Conservation (phyloP, 345 rosid genomes). For the Camelina sativa region DNA sequence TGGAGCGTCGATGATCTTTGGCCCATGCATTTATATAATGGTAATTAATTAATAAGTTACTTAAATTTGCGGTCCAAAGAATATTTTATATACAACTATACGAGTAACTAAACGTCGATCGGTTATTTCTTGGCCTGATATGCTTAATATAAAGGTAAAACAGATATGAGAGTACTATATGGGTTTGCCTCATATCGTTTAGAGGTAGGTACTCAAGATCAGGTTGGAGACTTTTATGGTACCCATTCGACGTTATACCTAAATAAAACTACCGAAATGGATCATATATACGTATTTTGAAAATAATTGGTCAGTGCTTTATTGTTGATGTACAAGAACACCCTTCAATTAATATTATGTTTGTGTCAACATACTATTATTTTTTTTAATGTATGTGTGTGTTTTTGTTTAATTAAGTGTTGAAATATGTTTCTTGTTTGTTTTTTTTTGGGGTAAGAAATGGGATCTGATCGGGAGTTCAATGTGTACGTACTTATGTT, state of each 20-base stretch:
- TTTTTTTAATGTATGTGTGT: neutral
- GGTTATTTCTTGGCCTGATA: neutral
- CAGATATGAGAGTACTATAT: conserved; percentile 5
- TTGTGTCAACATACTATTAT: neutral
- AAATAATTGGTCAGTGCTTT: neutral
- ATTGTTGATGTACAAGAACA: neutral
- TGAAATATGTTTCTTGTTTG: neutral
- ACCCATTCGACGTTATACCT: neutral
- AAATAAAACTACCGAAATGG: neutral
- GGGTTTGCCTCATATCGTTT: conserved; percentile 5
- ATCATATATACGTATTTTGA: neutral
- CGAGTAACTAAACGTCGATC: neutral
- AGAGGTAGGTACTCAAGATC: neutral
- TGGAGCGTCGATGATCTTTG: conserved; percentile 91
- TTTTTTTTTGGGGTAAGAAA: neutral
- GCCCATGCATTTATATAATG: conserved; percentile 72
- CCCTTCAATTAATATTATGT: neutral
- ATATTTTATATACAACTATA: neutral
- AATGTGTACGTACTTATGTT: neutral
- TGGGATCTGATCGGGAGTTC: neutral
- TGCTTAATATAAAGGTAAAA: neutral
- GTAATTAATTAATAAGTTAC: conserved; percentile 16
- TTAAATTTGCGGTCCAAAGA: neutral
- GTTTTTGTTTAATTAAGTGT: neutral
- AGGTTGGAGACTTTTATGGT: neutral